Evolutionary conservation across 345 rosid species (phyloP), one percentile per base, ranked within the genome.

Genomic region (Cardamine occulta): DNA sequence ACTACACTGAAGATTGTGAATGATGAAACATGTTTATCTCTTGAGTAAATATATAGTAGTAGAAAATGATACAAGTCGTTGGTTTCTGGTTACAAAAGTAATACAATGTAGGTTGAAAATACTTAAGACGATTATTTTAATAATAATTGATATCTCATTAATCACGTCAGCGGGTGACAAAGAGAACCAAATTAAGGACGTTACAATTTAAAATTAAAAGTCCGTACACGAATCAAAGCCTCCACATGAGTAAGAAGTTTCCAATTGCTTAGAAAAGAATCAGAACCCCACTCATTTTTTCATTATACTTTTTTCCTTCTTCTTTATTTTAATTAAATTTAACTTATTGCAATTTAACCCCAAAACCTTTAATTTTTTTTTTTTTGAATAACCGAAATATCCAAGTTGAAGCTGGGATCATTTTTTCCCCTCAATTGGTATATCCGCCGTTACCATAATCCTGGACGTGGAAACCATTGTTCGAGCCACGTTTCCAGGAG

Each of bases 401-500:
- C 62, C 23, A 35, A 29, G 10, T 13, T 12, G 28, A 29, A 32
- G n/a, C 29, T 32, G 29, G 42, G 26, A 13, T 34, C 7, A 11
- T 26, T 24, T 18, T 21, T 28, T 8, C 28, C n/a, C 34, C 6
- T 72, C 57, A 86, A 62, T 71, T 74, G 19, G 72, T 76, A 70
- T 76, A 58, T 23, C 81, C 88, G 5, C 42, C 70, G 12, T 31
- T 80, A 76, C 75, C 77, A 15, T 79, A 74, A 10, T 71, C 93
- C 79, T 80, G 84, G 62, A 82, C 71, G 69, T 74, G 74, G 74
- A 80, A 73, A 58, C 84, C 91, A 66, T 72, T 78, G 3, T 56
- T 75, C 28, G 75, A 79, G 28, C 81, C 65, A 37, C 91, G 89
- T 72, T 87, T 91, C 54, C 85, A 63, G 5, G 78, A 74, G 52